Percentiles rank a stretch among this genome's conserved stretches.
These are phyloP conservation scores for Colletotrichum sidae DNA, from an alignment of 2,329 filamentous ascomycete species.

Conservation along the genomic window DNA sequence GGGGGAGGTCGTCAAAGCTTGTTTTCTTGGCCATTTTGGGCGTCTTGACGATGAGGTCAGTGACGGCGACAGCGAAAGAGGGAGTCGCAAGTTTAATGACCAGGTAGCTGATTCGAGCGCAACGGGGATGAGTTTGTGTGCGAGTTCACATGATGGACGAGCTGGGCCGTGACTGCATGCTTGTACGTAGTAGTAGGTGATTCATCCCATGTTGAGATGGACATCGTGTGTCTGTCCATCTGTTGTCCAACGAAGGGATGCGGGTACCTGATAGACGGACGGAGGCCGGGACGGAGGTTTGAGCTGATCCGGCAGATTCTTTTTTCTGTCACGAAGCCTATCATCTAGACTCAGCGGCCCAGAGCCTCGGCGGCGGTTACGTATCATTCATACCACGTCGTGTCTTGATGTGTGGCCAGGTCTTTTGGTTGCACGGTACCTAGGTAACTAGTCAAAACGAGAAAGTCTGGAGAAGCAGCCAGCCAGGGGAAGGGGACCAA, in stretches of 20 bases:
- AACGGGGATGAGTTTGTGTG: not conserved
- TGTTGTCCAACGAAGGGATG: slow-evolving; percentile 10
- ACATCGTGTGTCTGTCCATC: not conserved
- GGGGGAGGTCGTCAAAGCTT: slow-evolving; percentile 29
- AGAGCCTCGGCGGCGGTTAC: too few relatives aligned
- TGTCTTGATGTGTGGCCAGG: not conserved
- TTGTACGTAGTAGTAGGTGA: not conserved
- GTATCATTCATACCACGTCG: not conserved
- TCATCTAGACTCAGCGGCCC: not conserved
- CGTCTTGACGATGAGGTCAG: slow-evolving; percentile 19
- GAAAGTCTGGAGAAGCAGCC: not conserved
- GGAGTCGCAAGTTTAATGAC: not conserved
- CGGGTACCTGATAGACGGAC: slow-evolving; percentile 24
- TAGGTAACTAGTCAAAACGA: too few relatives aligned
- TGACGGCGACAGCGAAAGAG: not conserved
- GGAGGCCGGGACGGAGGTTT: not conserved
- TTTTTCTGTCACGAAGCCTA: slow-evolving; percentile 4
- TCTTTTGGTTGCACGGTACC: not conserved
- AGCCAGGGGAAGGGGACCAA: not conserved
- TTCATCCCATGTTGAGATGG: slow-evolving; percentile 16
- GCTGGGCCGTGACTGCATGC: too few relatives aligned
- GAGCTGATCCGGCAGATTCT: slow-evolving; percentile 13
- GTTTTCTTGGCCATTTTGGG: slow-evolving; percentile 19
- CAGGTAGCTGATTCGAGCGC: slow-evolving; percentile 1
- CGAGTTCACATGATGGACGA: too few relatives aligned